Evolutionary conservation across 805 yeast genomes (phyloP).

Genomic region (Candida takata): DNA sequence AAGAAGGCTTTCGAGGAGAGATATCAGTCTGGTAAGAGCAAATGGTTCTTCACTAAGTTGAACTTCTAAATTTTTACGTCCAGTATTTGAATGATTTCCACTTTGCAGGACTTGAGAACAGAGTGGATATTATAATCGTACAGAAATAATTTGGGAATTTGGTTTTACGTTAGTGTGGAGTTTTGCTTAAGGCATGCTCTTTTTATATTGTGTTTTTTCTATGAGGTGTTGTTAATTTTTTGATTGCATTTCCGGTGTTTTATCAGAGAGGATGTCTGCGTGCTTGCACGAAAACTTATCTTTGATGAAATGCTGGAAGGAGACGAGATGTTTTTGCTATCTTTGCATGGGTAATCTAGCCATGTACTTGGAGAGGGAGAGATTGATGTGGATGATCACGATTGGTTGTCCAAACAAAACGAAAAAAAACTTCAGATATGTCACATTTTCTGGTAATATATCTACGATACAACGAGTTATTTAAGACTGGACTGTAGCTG

Average conservation of each 20-base stretch:
- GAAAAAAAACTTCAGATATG: conserved; percentile 8
- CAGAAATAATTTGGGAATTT: conserved; percentile 2
- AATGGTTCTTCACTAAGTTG: conserved; percentile 99
- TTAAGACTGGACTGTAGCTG: too few relatives aligned
- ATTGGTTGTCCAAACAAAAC: conserved; percentile 1
- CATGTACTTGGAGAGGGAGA: neutral
- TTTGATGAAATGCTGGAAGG: too few relatives aligned
- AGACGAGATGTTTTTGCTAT: neutral
- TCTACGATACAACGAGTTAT: conserved; percentile 14
- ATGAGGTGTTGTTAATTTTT: conserved; percentile 8
- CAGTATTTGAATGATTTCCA: neutral
- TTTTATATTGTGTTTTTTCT: conserved; percentile 6
- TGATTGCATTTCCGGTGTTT: conserved; percentile 7
- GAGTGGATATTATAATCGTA: neutral
- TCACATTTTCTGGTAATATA: conserved; percentile 8
- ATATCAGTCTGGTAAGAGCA: conserved; percentile 99
- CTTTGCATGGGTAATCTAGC: neutral
- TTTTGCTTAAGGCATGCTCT: conserved; percentile 1
- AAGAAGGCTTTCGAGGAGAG: conserved; percentile 98
- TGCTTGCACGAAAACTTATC: too few relatives aligned
- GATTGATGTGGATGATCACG: conserved; percentile 1
- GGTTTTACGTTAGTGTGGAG: conserved; percentile 3
- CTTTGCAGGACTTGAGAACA: neutral
- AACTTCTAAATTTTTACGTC: conserved; percentile 50
- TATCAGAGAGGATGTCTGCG: neutral